Base-by-base conservation (phyloP, 73 alveolate genomes). In the Tetrahymena thermophila region DNA sequence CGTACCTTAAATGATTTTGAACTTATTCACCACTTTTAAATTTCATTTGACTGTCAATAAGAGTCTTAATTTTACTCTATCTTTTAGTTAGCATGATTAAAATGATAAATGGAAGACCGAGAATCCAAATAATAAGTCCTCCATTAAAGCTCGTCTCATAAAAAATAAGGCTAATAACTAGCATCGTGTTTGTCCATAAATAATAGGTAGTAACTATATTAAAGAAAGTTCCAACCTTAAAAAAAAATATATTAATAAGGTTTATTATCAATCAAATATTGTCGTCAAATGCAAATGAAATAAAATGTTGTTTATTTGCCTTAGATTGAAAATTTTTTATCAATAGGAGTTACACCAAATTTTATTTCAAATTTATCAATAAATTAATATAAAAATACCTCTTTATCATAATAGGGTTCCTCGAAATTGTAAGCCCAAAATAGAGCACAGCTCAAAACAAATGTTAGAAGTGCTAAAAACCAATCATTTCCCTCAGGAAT, bases 11-110 rank as follows among this genome's bases (percentile, higher is more conserved):
- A 95, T 98, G 98, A 21, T 94, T 93, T 93, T 97, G 96, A 0
- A 98, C 98, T 42, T 98, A 97, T 50, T 97, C 98, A 0, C 99
- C 99, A 94, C 98, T 97, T 94, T 97, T 95, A 85, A 98, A 97
- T 95, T 98, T 98, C 94, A 97, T 98, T 84, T 97, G 58, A 85
- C 96, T 97, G 96, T 96, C 95, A 83, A 98, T 95, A n/a, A 98
- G 94, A 40, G 98, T 96, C 34, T 96, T 96, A 85, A 97, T 97
- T 85, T 98, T 96, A 96, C 96, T 93, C 93, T 98, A 98, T 96
- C 97, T 96, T 56, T 96, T 98, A 42, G 98, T 96, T 15, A 95
- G 40, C 93, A 98, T 96, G 13, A 98, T 96, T 38, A 94, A 97
- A 35, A 97, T 94, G 35, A 98, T 95, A 94, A 98, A 96, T 1